These are phyloP conservation scores for Arachis stenosperma DNA, from an alignment of 306 rosid species.

Conservation along the genomic window DNA sequence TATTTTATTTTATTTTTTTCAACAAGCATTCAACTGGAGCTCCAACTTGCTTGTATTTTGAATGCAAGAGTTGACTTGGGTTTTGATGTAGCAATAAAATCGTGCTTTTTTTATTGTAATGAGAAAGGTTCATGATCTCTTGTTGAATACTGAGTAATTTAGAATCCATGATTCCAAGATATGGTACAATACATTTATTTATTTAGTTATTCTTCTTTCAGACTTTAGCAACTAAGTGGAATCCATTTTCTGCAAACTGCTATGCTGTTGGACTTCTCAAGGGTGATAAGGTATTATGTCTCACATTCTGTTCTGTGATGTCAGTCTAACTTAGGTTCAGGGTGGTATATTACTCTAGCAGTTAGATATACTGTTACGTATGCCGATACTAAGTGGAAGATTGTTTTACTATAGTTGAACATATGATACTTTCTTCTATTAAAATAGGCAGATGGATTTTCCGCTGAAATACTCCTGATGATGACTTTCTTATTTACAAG, in stretches of 20 bases:
- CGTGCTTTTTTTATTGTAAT: neutral
- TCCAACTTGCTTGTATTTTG: neutral
- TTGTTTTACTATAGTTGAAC: slow-evolving; percentile 28
- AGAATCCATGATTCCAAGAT: slow-evolving; percentile 8
- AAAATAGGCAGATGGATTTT: slow-evolving; percentile 8
- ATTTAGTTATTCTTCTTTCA: slow-evolving; percentile 32
- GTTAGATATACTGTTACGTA: slow-evolving; percentile 1
- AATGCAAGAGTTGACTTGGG: slow-evolving; percentile 3
- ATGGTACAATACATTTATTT: slow-evolving; percentile 35
- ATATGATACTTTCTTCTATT: slow-evolving; percentile 19
- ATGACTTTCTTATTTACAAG: slow-evolving; percentile 13
- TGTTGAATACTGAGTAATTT: slow-evolving; percentile 10
- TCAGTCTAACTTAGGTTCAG: slow-evolving; percentile 17
- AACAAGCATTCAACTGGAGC: too few relatives aligned
- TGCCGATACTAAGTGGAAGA: slow-evolving; percentile 20
- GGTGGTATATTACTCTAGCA: slow-evolving; percentile 21
- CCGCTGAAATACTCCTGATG: slow-evolving; percentile 9
- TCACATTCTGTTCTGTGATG: slow-evolving; percentile 20
- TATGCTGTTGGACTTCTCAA: slow-evolving; percentile 76
- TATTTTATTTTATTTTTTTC: too few relatives aligned
- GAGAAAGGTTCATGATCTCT: neutral
- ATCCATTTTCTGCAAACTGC: slow-evolving; percentile 59
- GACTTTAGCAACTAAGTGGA: slow-evolving; percentile 80
- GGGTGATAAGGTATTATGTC: slow-evolving; percentile 71
- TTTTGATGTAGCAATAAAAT: neutral